Evolutionary conservation across 305 asterid species (phyloP).

Genomic region (Caryopteris hybrid): DNA sequence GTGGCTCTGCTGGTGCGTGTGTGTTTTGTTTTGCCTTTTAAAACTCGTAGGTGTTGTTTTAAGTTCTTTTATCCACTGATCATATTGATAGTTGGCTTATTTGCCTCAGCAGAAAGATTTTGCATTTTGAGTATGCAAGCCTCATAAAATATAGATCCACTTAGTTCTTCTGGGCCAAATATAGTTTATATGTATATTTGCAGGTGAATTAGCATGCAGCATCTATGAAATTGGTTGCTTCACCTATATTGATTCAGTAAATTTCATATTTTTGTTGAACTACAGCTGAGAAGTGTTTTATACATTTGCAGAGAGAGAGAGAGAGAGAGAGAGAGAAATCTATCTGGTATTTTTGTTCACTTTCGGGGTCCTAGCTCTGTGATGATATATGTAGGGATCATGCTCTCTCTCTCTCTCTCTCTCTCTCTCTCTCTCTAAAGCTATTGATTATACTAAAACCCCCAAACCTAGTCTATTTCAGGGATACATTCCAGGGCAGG

Average conservation of each 20-base stretch:
- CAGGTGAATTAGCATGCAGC: neutral
- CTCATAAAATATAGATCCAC: neutral
- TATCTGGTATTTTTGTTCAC: neutral
- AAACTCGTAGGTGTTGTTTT: no score
- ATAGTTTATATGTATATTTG: neutral
- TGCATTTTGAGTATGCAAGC: neutral
- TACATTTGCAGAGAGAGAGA: neutral
- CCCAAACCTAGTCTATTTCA: slow-evolving; percentile 24
- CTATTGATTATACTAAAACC: neutral
- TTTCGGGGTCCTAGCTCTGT: neutral
- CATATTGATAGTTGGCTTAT: no score
- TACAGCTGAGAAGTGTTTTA: neutral
- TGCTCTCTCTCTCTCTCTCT: neutral
- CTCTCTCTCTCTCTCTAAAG: neutral
- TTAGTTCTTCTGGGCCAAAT: neutral
- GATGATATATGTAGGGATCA: neutral
- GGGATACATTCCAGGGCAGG: slow-evolving; percentile 32
- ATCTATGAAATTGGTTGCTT: neutral
- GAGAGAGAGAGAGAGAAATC: neutral
- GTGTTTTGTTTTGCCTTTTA: no score
- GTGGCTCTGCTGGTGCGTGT: no score
- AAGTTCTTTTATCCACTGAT: no score
- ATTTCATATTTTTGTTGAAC: neutral
- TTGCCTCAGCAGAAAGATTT: neutral
- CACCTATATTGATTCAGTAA: neutral